Percentiles rank a stretch among this genome's conserved stretches.
Conservation (phyloP, 1,284 basidiomycete species). For the Cystobasidium sp. region DNA sequence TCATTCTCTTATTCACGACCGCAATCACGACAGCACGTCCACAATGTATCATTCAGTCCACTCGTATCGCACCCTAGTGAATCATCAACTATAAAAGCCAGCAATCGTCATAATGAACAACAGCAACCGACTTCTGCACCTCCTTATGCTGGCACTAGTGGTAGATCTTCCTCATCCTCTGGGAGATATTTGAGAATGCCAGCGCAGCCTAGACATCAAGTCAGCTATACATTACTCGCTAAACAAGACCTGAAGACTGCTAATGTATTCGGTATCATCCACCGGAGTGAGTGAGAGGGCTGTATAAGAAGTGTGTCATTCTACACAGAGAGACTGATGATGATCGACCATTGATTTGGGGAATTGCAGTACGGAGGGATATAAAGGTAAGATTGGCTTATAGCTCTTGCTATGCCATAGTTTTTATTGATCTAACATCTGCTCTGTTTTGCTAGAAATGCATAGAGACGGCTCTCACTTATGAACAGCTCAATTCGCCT, state of each 20-base stretch:
- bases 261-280: slow-evolving; percentile 43
- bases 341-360: background rate
- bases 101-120: background rate
- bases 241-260: slow-evolving; percentile 34
- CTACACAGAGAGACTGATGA: background rate
- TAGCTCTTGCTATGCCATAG: background rate
- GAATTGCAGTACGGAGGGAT: slow-evolving; percentile 37
- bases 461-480: slow-evolving; percentile 43
- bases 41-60: slow-evolving; percentile 23
- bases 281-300: slow-evolving; percentile 26
- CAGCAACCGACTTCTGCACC: background rate
- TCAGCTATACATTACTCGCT: slow-evolving; percentile 28
- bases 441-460: slow-evolving; percentile 28
- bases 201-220: slow-evolving; percentile 7
- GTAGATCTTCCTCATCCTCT: background rate
- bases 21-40: background rate
- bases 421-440: background rate
- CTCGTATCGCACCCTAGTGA: background rate
- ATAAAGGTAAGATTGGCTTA: slow-evolving; percentile 19
- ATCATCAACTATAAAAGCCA: slow-evolving; percentile 17
- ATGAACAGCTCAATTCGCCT: slow-evolving; percentile 41
- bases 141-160: too few species aligned
- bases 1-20: slow-evolving; percentile 11
- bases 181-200: slow-evolving; percentile 3
- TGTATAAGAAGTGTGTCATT: background rate